A percentile compares a stretch with the other conserved stretches of the same genome.
Evolutionary conservation across 345 rosid genomes (phyloP).

Genomic region (Eucalyptus cladocalyx): DNA sequence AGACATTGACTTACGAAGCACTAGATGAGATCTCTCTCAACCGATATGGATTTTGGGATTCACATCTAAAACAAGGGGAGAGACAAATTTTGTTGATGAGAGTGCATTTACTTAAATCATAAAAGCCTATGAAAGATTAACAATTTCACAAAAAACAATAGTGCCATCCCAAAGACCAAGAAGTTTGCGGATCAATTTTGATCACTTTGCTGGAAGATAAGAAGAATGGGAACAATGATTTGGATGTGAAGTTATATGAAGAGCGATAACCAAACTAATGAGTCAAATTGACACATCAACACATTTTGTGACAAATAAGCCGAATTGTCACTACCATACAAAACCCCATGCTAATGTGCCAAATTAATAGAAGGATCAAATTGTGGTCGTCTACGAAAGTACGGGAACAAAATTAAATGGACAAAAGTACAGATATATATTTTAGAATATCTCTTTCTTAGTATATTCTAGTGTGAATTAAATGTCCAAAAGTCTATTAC

Average conservation of each 20-base stretch:
- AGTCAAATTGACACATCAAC: background rate
- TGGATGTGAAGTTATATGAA: background rate
- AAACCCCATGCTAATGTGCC: background rate
- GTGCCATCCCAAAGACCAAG: background rate
- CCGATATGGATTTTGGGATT: background rate
- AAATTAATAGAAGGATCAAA: background rate
- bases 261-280: background rate
- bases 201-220: background rate
- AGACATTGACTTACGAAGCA: background rate
- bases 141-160: background rate
- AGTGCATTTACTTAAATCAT: background rate
- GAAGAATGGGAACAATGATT: background rate
- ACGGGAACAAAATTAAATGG: background rate
- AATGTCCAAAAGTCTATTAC: background rate
- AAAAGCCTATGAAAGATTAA: background rate
- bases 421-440: background rate
- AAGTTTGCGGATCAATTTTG: background rate
- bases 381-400: background rate
- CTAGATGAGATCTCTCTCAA: background rate
- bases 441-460: too few relatives aligned
- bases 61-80: background rate
- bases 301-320: background rate
- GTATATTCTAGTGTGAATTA: background rate
- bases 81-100: background rate
- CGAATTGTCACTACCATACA: background rate